Conservation (phyloP, 2,329 filamentous ascomycete genomes). For the Torrubiella hemipterigena region DNA sequence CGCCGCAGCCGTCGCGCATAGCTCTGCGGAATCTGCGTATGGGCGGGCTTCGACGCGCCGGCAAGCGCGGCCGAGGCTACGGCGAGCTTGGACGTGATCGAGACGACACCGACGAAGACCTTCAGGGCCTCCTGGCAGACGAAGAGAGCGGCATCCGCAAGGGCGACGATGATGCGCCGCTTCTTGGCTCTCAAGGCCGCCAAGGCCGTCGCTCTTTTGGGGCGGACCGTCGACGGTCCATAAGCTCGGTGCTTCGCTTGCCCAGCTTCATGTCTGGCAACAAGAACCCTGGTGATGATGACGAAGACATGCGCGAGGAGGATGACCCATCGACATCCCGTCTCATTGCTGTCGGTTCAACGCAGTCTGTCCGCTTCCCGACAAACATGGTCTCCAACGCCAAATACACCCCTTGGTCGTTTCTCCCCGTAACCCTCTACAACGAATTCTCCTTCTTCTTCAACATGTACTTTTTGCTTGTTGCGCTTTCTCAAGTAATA, state of each 20-base stretch:
- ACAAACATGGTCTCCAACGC: conserved; percentile 90
- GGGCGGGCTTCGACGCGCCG: conserved; percentile 46
- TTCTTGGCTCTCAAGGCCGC: conserved; percentile 38
- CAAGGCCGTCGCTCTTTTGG: conserved; percentile 7
- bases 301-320: conserved; percentile 37
- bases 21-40: conserved; percentile 61
- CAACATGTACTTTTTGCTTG: conserved; percentile 96
- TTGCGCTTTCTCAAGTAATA: conserved; percentile 87
- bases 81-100: conserved; percentile 46
- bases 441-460: conserved; percentile 99
- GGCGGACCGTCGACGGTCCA: conserved; percentile 12
- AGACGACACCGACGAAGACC: conserved; percentile 52
- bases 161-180: conserved; percentile 59
- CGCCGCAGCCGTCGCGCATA: conserved; percentile 45
- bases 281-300: conserved; percentile 21
- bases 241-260: conserved; percentile 12
- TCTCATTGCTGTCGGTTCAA: conserved; percentile 61
- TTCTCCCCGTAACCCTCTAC: conserved; percentile 86
- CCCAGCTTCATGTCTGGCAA: conserved; percentile 18
- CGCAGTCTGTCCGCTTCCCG: conserved; percentile 66
- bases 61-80: conserved; percentile 43
- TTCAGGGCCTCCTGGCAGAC: conserved; percentile 54
- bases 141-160: conserved; percentile 46
- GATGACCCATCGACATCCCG: conserved; percentile 61
- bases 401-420: conserved; percentile 92